These are phyloP conservation scores for Marvania coccoides DNA, from an alignment of 139 green algal genomes.

Conservation along the genomic window DNA sequence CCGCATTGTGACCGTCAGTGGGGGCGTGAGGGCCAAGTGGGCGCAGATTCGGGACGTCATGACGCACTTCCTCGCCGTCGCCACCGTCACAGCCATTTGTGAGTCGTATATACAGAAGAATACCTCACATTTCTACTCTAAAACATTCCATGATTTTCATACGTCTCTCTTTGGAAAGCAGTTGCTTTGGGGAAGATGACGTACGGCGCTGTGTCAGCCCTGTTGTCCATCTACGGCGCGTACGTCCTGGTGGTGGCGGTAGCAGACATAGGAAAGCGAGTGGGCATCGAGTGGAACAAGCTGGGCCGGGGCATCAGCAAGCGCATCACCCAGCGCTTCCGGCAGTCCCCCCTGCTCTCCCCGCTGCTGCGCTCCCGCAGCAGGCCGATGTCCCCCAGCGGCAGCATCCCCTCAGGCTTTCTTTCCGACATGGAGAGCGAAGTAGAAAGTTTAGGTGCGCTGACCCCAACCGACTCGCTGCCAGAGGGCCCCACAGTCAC, in stretches of 20 bases:
- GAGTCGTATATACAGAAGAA: neutral
- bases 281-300: conserved; percentile 39
- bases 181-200: conserved; percentile 17
- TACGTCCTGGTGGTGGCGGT: conserved; percentile 66
- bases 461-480: too few relatives aligned
- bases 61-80: conserved; percentile 40
- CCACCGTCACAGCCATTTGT: conserved; percentile 13
- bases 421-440: too few relatives aligned
- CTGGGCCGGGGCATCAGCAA: conserved; percentile 1
- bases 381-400: too few relatives aligned
- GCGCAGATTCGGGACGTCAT: conserved; percentile 73
- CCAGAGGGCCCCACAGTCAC: too few relatives aligned
- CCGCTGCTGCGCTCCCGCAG: neutral
- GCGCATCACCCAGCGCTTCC: neutral
- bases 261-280: conserved; percentile 42
- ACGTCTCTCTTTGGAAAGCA: neutral
- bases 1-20: conserved; percentile 34
- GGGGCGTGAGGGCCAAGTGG: conserved; percentile 49
- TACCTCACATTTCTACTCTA: too few relatives aligned
- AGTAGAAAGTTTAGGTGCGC: too few relatives aligned
- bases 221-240: conserved; percentile 48
- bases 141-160: neutral
- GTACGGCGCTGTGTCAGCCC: conserved; percentile 24
- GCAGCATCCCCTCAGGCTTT: too few relatives aligned
- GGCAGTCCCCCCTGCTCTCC: conserved; percentile 1